A percentile compares a stretch with the other conserved stretches of the same genome.
phyloP scores from a whole-genome alignment of 148 eudicot genomes.

The Salicornia ramosissima region DNA sequence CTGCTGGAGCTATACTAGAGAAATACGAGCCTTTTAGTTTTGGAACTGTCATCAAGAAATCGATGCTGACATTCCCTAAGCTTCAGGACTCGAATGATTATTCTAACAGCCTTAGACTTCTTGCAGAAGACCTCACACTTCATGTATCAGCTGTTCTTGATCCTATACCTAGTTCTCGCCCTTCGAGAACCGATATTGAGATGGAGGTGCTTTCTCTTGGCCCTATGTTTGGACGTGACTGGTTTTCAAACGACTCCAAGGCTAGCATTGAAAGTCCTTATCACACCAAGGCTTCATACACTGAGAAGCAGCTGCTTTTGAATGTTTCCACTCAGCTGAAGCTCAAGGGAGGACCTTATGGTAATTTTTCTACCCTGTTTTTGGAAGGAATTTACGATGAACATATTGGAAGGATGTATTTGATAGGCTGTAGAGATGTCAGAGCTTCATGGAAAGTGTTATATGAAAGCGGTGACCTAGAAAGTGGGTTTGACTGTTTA shows the following conservation, averaged over 20 bases:
- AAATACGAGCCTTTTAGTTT: constrained; percentile 72
- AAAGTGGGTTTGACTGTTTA: constrained; percentile 71
- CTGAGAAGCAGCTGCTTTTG: constrained; percentile 59
- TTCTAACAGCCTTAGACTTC: constrained; percentile 44
- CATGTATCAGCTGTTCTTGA: constrained; percentile 52
- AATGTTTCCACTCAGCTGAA: constrained; percentile 71
- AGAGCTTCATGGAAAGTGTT: constrained; percentile 62
- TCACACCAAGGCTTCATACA: constrained; percentile 38
- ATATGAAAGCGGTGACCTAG: constrained; percentile 57
- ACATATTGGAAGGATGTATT: constrained; percentile 71
- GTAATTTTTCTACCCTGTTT: constrained; percentile 49
- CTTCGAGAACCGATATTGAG: constrained; percentile 39
- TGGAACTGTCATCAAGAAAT: constrained; percentile 53
- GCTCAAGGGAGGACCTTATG: constrained; percentile 28
- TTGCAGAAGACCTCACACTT: constrained; percentile 83
- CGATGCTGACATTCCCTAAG: constrained; percentile 71
- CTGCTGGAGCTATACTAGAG: constrained; percentile 54
- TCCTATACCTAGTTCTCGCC: constrained; percentile 34
- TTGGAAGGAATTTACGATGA: constrained; percentile 82
- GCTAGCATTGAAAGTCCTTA: constrained; percentile 33
- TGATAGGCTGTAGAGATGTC: constrained; percentile 81
- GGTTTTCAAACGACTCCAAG: constrained; percentile 33
- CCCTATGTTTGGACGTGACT: constrained; percentile 53
- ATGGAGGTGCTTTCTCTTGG: constrained; percentile 71
- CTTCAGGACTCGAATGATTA: constrained; percentile 45